A percentile compares a stretch with the other conserved stretches of the same genome.
Evolutionary conservation across 2,329 filamentous ascomycete genomes (phyloP).

Genomic region (Mollisia scopiformis): DNA sequence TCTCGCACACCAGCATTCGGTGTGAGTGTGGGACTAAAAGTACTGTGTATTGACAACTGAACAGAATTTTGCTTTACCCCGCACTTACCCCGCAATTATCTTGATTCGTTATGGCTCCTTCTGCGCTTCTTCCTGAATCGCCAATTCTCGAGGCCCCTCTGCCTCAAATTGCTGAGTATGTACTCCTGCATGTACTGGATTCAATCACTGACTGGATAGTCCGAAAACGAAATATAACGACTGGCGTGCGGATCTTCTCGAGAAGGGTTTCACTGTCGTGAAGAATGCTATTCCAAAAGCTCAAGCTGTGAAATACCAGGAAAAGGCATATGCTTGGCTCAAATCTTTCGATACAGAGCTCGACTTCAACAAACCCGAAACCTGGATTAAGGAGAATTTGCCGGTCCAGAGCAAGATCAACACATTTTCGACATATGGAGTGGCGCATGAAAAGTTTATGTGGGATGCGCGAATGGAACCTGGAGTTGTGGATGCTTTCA

Average conservation of each 20-base stretch:
- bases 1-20: too few species aligned
- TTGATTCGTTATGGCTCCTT: conserved; percentile 3
- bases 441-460: conserved; percentile 43
- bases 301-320: conserved; percentile 15
- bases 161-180: background rate
- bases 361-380: conserved; percentile 32
- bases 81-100: too few species aligned
- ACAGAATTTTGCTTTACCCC: too few species aligned
- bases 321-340: conserved; percentile 20
- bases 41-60: too few species aligned
- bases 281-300: conserved; percentile 19
- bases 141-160: background rate
- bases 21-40: too few species aligned
- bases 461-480: conserved; percentile 44
- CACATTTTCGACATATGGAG: conserved; percentile 49
- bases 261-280: conserved; percentile 19
- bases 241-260: conserved; percentile 16
- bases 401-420: conserved; percentile 50
- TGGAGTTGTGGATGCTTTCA: conserved; percentile 42
- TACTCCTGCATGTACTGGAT: too few species aligned
- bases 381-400: conserved; percentile 41
- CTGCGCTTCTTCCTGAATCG: conserved; percentile 1
- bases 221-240: conserved; percentile 13
- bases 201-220: too few species aligned
- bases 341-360: conserved; percentile 27